Evolutionary conservation across 2,329 filamentous ascomycete species (phyloP), one percentile per base, ranked within the genome.

Genomic region (Aaosphaeria arxii): DNA sequence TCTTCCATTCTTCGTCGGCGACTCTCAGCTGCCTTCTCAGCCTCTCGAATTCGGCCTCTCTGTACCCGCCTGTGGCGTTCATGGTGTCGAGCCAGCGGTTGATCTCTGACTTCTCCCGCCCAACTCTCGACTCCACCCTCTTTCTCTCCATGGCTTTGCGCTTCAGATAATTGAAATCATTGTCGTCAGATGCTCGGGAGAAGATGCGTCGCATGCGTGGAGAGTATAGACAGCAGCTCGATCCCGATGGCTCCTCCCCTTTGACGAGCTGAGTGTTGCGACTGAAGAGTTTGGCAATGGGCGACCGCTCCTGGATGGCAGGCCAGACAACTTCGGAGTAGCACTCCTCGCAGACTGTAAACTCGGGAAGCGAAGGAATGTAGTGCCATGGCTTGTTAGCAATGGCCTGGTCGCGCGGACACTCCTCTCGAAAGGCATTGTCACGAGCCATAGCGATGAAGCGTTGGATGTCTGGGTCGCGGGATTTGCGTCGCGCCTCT

Each of bases 331-430:
- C 81, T 24, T 89, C 84, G 11, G 89, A 82, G 65, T 88, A 96
- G 68, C 91, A 97, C 68, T 92, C 89, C 54, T 88, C 84, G 69
- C 91, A 97, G 4, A 95, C 86, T 1, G 87, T 90, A 59, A 96
- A 83, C 42, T 91, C 82, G 0, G 87, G 88, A 0, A 95, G 73
- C 11, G 81, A 77, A 1, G 87, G 83, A 67, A 95, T 89, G 47
- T 81, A 84, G 67, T 95, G 85, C 91, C 91, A 96, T 36, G 78
- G 74, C 9, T 77, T 79, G 46, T 83, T 79, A n/a, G 75, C 68
- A 2, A 87, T 70, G 4, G 83, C 76, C n/a, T 77, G 79, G 62
- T 88, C 83, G 32, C 83, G 78, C 17, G 75, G 74, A 63, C 89
- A 95, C 62, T 89, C 83, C 30, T 52, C 49, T 43, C 66, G 68